phyloP scores from a whole-genome alignment of 768 basidiomycete species.

The Boletus pseudopeckii region DNA sequence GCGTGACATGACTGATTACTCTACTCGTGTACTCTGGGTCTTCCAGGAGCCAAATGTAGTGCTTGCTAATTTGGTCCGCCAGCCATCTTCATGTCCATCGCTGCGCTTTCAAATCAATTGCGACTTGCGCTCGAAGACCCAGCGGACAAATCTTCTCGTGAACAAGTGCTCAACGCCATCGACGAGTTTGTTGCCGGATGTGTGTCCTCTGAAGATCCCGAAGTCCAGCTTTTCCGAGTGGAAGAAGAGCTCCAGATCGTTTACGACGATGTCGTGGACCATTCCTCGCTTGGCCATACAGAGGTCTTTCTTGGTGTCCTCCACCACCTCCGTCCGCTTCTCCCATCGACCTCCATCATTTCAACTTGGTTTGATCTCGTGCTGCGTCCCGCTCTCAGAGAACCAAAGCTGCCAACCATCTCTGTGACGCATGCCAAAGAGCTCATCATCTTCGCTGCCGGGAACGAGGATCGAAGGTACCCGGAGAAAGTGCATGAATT shows the following conservation, averaged over 20 bases:
- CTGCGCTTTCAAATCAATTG: conserved; percentile 46
- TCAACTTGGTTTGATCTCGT: conserved; percentile 81
- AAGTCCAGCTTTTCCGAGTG: conserved; percentile 43
- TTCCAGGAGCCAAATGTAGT: background rate
- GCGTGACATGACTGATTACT: background rate
- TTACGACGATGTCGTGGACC: conserved; percentile 61
- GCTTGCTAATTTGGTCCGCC: conserved; percentile 7
- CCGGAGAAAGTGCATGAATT: conserved; percentile 60
- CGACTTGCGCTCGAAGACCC: conserved; percentile 55
- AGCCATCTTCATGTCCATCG: conserved; percentile 33
- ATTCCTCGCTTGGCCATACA: conserved; percentile 55
- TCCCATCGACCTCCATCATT: conserved; percentile 64
- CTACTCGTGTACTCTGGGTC: background rate
- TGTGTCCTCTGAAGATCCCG: conserved; percentile 44
- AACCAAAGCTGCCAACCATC: conserved; percentile 59
- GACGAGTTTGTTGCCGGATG: conserved; percentile 57
- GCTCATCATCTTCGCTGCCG: conserved; percentile 61
- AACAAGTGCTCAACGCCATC: conserved; percentile 46
- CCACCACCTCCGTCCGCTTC: conserved; percentile 55
- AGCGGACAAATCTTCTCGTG: conserved; percentile 47
- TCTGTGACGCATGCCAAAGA: conserved; percentile 68
- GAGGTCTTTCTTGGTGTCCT: conserved; percentile 68
- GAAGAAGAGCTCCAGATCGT: conserved; percentile 68
- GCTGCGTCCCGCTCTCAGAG: conserved; percentile 72
- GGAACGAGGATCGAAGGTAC: conserved; percentile 41